Evolutionary conservation across 176 grass and related monocot species (phyloP), one percentile per base, ranked within the genome.

Genomic region (Paspalum vaginatum): DNA sequence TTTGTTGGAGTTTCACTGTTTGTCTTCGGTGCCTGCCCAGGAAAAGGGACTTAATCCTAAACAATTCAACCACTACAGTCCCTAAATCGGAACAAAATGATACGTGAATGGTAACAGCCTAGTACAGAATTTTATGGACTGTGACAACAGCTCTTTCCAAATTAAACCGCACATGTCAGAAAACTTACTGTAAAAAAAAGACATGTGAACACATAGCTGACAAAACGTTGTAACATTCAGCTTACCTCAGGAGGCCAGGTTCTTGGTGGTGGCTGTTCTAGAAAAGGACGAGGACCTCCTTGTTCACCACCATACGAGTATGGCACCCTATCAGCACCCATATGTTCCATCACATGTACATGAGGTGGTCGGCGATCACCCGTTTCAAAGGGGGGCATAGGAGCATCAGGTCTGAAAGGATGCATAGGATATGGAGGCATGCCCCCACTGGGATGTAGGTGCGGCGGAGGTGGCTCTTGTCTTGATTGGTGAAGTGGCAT

Each of bases 241-340:
- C 55, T 79, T 71, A 90, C 91, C 88, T 93, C 88, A 93, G 91
- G 44, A 85, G 68, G 68, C 78, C 87, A 85, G 25, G 82, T 46
- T 79, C 87, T 90, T 74, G 79, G 78, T 53, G 91, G 62, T 32
- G 91, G 87, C 66, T 81, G 81, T 62, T 93, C 91, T 40, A 85
- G 17, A 70, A 78, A 87, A 67, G 88, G 82, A 18, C 57, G 78
- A 75, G 85, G 74, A 40, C 78, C 81, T 82, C 81, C 79, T 64
- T 79, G 78, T 45, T 93, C 86, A 72, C 47, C 63, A 77, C 81
- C 81, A 90, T 90, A 85, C 6, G 53, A 75, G 74, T 84, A 87
- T 45, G 81, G 57, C 78, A 78, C 51, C 71, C 77, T 87, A 75
- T 87, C 91, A 78, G 63, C 44, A 64, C n/a, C 40, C 61, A 86